These are phyloP conservation scores for Calocybe indica DNA, from an alignment of 768 basidiomycete species.

Conservation along the genomic window DNA sequence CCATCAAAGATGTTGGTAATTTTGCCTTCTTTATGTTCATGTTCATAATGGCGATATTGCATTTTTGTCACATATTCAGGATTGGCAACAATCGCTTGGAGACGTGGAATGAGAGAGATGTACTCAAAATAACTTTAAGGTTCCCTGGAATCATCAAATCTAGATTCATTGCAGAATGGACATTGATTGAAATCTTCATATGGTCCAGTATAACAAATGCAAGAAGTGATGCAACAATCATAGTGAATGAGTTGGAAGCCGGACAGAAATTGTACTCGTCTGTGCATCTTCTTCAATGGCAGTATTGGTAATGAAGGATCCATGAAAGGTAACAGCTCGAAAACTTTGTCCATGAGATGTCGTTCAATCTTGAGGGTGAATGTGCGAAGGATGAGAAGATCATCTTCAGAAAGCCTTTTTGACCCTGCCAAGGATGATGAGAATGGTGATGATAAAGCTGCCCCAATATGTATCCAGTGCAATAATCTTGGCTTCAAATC, in stretches of 20 bases:
- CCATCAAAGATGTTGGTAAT: slow-evolving; percentile 31
- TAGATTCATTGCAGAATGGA: slow-evolving; percentile 26
- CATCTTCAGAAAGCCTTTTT: slow-evolving; percentile 11
- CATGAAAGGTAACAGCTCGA: slow-evolving; percentile 14
- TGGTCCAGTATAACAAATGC: slow-evolving; percentile 29
- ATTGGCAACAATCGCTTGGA: slow-evolving; percentile 12
- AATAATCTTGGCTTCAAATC: background rate
- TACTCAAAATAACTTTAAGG: slow-evolving; percentile 26
- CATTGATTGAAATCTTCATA: slow-evolving; percentile 22
- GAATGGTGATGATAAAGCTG: too few relatives aligned
- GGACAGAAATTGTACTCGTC: slow-evolving; percentile 22
- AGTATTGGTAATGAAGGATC: slow-evolving; percentile 15
- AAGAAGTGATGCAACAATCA: slow-evolving; percentile 39
- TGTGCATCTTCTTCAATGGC: slow-evolving; percentile 11
- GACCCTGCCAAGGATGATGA: background rate
- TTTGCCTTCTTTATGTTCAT: slow-evolving; percentile 4
- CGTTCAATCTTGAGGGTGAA: slow-evolving; percentile 24
- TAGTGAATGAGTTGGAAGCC: slow-evolving; percentile 23
- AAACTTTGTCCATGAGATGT: slow-evolving; percentile 17
- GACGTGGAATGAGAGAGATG: slow-evolving; percentile 31
- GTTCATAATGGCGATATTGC: slow-evolving; percentile 16
- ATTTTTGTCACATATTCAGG: slow-evolving; percentile 15
- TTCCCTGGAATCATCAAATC: slow-evolving; percentile 12
- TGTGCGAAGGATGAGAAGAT: slow-evolving; percentile 17
- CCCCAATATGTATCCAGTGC: too few relatives aligned